Base-by-base conservation (phyloP, 805 yeast species). In the Yamadazyma sp. region DNA sequence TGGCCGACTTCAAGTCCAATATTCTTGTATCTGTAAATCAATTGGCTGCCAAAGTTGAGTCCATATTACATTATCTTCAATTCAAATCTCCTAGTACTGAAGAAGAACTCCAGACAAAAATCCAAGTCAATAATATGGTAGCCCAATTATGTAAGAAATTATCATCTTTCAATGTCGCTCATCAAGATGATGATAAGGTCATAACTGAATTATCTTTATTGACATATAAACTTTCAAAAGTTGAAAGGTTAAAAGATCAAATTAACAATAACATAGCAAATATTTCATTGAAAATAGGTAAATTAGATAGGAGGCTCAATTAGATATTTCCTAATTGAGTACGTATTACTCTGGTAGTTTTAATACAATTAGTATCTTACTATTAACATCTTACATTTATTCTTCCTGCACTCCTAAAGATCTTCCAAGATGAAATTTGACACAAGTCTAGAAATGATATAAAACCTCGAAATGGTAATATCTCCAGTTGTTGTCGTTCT, bases 171-270 rank as follows among this genome's bases (percentile, higher is more conserved):
- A 30, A 43, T 14, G 47, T 41, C 14, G 13, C 13, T 5, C 39
- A 36, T 17, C 16, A 15, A 7, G 37, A 31, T 14, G n/a, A 27
- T 6, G 42, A 52, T 31, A 42, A 60, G 16, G 44, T 52, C 20
- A 30, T 61, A 1, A 43, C 58, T 3, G 60, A 60, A 14, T 39
- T 66, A 24, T 45, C 60, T 12, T 42, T 65, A 16, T 31, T 66
- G 7, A 55, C 65, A 1, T 47, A 58, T 13, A 62, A 66, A 37
- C 35, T 60, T 14, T 40, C 53, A 1, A 47, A 53, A 5, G 36
- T 58, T 11, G 56, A 55, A 11, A 42, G 40, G 7, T 39, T 53
- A 20, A 49, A 50, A 31, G 12, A 15, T 21, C 39, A 36, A 13
- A 17, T 36, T 4, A 25, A 31, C 27, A 17, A 23, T 23, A 36